These are phyloP conservation scores for Pseudocercospora macadamiae DNA, from an alignment of 2,329 filamentous ascomycete species.

Conservation along the genomic window DNA sequence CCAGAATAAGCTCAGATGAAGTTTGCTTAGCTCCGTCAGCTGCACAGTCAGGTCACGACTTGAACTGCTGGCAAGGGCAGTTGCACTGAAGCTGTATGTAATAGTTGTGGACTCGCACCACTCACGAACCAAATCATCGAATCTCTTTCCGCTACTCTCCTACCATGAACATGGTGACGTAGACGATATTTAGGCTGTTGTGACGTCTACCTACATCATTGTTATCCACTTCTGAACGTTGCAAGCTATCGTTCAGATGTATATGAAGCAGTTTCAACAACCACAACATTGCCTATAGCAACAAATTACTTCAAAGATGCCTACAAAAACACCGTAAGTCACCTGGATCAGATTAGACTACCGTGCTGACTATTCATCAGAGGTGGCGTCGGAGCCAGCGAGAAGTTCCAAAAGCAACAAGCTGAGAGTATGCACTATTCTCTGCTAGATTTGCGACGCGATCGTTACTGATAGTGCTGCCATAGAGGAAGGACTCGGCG, in stretches of 20 bases:
- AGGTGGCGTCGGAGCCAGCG: conserved; percentile 37
- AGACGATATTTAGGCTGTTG: background rate
- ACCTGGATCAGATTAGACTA: no score
- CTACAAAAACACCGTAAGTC: conserved; percentile 17
- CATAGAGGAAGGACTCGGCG: conserved; percentile 36
- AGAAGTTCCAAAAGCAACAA: conserved; percentile 41
- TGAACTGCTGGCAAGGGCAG: no score
- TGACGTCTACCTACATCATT: background rate
- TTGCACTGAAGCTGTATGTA: no score
- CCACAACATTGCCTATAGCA: background rate
- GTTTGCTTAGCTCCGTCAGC: no score
- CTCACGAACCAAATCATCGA: no score
- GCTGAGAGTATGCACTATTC: conserved; percentile 31
- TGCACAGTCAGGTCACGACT: no score
- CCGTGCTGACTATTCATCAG: no score
- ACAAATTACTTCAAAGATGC: conserved; percentile 5
- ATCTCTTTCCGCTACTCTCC: no score
- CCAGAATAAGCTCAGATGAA: no score
- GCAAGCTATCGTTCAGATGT: background rate
- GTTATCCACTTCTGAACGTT: background rate
- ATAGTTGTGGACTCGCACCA: no score
- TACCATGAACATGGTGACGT: background rate
- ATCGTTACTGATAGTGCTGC: background rate
- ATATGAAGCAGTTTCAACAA: background rate
- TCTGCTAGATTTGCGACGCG: background rate